phyloP scores from a whole-genome alignment of 1,284 basidiomycete species.

The Cryptococcus depauperatus region DNA sequence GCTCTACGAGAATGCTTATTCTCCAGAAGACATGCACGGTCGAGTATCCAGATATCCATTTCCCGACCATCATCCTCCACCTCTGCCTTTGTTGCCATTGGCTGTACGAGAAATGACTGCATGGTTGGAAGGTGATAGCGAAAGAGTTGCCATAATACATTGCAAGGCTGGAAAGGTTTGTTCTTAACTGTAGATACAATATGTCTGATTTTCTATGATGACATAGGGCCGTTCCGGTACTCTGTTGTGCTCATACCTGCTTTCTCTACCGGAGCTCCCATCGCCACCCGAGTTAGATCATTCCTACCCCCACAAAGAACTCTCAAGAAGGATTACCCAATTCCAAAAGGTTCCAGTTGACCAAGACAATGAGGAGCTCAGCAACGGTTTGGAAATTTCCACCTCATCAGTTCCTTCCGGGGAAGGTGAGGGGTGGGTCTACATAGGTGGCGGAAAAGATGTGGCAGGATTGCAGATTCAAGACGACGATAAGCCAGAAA shows the following conservation, averaged over 20 bases:
- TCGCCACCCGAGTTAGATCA: slow-evolving; percentile 50
- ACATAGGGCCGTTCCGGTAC: slow-evolving; percentile 67
- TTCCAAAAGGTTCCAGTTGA: slow-evolving; percentile 6
- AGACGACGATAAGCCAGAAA: neutral
- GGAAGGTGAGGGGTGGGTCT: slow-evolving; percentile 20
- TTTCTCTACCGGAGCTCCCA: slow-evolving; percentile 53
- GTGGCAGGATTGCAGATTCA: slow-evolving; percentile 13
- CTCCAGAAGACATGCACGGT: slow-evolving; percentile 44
- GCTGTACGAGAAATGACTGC: slow-evolving; percentile 66
- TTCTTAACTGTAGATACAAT: no score
- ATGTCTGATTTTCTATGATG: no score
- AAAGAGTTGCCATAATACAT: slow-evolving; percentile 72
- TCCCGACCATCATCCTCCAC: slow-evolving; percentile 80
- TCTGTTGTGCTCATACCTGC: slow-evolving; percentile 67
- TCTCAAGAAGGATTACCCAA: slow-evolving; percentile 40
- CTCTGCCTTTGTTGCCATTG: slow-evolving; percentile 68
- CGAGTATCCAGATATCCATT: slow-evolving; percentile 78
- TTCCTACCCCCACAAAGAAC: slow-evolving; percentile 50
- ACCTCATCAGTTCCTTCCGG: slow-evolving; percentile 2
- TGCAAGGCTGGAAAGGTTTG: slow-evolving; percentile 62
- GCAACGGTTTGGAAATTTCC: neutral
- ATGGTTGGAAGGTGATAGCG: slow-evolving; percentile 64
- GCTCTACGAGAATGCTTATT: slow-evolving; percentile 49
- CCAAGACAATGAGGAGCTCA: neutral
- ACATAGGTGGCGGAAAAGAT: slow-evolving; percentile 34